These are phyloP conservation scores for Melanomma pulvis-pyrius DNA, from an alignment of 495 filamentous ascomycete genomes.

Conservation along the genomic window DNA sequence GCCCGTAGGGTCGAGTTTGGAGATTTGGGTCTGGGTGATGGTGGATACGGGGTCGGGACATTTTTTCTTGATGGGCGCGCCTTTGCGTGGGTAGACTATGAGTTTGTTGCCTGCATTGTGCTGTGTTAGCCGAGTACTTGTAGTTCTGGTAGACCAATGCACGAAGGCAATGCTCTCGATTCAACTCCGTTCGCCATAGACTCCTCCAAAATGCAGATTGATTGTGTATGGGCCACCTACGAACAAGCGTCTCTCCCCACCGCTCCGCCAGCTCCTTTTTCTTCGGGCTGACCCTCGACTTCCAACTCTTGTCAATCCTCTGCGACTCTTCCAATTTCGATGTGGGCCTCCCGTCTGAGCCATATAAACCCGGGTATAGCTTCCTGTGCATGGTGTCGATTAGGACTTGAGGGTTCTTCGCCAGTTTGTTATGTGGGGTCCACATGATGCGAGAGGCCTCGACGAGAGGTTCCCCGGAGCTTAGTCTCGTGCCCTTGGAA, in stretches of 20 bases:
- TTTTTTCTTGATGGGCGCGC: slow-evolving; percentile 33
- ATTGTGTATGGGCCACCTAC: neutral
- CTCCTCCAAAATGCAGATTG: too few species aligned
- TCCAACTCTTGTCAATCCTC: neutral
- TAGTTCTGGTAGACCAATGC: neutral
- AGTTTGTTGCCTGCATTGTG: slow-evolving; percentile 1
- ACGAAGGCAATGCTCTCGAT: neutral
- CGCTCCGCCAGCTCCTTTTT: neutral
- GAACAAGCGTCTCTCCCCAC: neutral
- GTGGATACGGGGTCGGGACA: slow-evolving; percentile 61
- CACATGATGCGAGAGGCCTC: neutral
- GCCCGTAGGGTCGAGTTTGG: slow-evolving; percentile 77
- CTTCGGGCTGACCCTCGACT: neutral
- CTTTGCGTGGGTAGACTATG: slow-evolving; percentile 20
- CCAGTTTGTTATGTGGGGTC: neutral
- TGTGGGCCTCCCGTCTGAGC: neutral
- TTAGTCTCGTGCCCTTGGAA: neutral
- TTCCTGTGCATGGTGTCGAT: slow-evolving; percentile 5
- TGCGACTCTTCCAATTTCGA: neutral
- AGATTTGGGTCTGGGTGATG: slow-evolving; percentile 67
- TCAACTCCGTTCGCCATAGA: neutral
- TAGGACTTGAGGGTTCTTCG: neutral
- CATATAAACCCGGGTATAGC: slow-evolving; percentile 20
- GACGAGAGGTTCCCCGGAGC: neutral
- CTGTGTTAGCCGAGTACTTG: neutral